Evolutionary conservation across 176 grass and related monocot genomes (phyloP), one percentile per base, ranked within the genome.

Genomic region (Carex parvula): DNA sequence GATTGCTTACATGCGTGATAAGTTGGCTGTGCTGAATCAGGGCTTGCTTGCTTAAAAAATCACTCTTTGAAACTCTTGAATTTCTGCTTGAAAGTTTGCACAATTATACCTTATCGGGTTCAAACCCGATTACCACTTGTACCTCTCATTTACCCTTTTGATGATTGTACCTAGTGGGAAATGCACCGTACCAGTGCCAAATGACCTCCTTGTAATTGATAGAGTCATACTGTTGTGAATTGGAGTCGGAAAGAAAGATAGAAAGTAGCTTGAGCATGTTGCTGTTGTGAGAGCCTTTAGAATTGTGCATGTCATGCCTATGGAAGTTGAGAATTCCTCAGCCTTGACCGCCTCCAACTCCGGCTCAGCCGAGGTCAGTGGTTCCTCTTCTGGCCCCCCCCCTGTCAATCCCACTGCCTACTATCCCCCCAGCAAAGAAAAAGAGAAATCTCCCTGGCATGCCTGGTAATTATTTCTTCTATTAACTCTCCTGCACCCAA

Each of bases 391-490:
- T 73, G 94, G 83, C 14, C 85, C 39, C 44, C n/a, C 26, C 74
- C 22, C 79, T 2, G 53, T 55, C 64, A 12, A 79, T 80, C 41
- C 91, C 64, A 44, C 60, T 63, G 37, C 82, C 81, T 20, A 56
- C 26, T 17, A 52, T 52, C 0, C 89, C 91, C 18, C 87, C 89
- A 2, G 83, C 86, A 2, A 98, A 98, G 91, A 98, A 95, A 86
- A 98, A 95, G 96, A 87, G 96, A 24, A 92, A 90, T 75, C 96
- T 98, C 80, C 96, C 96, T 63, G 96, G 96, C 82, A 98, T 91
- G 93, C 96, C 96, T 87, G 96, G 96, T 98, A 88, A 77, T 62
- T 16, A 41, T 67, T 50, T 63, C n/a, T 64, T 15, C 22, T 81
- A n/a, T 77, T 56, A 77, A 29, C 24, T 78, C 73, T 57, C 22